Evolutionary conservation across 2,329 filamentous ascomycete genomes (phyloP).

Genomic region (Diaporthe ampelina): DNA sequence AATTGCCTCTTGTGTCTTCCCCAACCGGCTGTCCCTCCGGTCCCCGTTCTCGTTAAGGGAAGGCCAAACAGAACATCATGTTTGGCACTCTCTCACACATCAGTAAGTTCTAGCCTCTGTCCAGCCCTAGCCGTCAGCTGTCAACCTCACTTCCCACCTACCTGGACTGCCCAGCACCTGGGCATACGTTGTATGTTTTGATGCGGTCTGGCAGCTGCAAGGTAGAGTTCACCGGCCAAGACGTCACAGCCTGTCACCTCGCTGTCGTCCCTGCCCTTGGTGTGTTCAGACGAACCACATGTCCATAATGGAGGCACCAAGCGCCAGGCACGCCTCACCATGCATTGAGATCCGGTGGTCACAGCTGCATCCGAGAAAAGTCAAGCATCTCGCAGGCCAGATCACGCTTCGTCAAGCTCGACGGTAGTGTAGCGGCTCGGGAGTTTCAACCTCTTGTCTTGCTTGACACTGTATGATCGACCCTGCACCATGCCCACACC

Average conservation of each 20-base stretch:
- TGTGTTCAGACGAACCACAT: constrained; percentile 17
- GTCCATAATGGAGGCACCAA: constrained; percentile 12
- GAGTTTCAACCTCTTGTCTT: constrained; percentile 29
- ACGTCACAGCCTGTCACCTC: constrained; percentile 10
- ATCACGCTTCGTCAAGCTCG: constrained; percentile 8
- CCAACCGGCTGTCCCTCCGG: background rate
- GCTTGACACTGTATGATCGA: constrained; percentile 40
- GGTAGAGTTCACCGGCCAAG: constrained; percentile 4
- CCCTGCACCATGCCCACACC: constrained; percentile 36
- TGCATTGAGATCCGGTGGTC: constrained; percentile 5
- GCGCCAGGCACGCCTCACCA: constrained; percentile 2
- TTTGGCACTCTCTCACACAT: constrained; percentile 59
- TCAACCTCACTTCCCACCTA: background rate
- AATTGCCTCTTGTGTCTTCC: background rate
- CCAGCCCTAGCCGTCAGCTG: background rate
- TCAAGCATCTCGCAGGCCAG: constrained; percentile 20
- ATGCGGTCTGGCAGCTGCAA: background rate
- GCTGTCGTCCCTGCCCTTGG: constrained; percentile 18
- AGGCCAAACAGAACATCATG: constrained; percentile 50
- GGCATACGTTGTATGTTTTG: constrained; percentile 19
- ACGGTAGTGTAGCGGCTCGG: constrained; percentile 26
- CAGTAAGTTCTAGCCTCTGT: constrained; percentile 51
- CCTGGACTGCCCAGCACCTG: background rate
- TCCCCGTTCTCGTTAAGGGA: constrained; percentile 6
- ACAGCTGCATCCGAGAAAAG: constrained; percentile 19